Percentiles rank a stretch among this genome's conserved stretches.
Evolutionary conservation across 305 asterid species (phyloP).

Genomic region (Fraxinus velutina): DNA sequence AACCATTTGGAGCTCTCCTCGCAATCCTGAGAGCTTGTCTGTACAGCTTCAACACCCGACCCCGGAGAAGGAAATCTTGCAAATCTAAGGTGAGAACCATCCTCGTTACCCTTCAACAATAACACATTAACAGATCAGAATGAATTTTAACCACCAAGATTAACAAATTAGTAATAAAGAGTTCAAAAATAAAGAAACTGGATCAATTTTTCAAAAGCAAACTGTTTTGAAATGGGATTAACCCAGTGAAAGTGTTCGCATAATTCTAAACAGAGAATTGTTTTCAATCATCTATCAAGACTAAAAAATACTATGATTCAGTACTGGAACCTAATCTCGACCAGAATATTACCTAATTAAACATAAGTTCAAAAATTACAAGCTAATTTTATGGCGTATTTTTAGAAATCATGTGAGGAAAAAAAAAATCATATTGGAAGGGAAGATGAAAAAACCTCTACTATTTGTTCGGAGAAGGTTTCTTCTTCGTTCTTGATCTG

Average conservation of each 20-base stretch:
- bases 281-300: not conserved
- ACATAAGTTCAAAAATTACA: not conserved
- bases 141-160: not conserved
- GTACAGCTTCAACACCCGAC: constrained; percentile 73
- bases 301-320: not conserved
- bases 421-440: not conserved
- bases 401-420: not conserved
- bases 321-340: not conserved
- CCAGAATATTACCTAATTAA: not conserved
- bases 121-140: not conserved
- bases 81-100: constrained; percentile 60
- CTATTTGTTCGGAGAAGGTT: not conserved
- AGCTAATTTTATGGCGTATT: not conserved
- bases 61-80: constrained; percentile 79
- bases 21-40: constrained; percentile 73
- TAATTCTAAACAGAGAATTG: not conserved
- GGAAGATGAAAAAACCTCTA: not conserved
- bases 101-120: constrained; percentile 14
- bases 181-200: not conserved
- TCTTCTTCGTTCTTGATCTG: not conserved
- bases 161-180: not conserved
- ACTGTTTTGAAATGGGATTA: not conserved
- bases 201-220: not conserved
- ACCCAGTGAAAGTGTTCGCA: not conserved
- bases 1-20: constrained; percentile 58